These are phyloP conservation scores for Suhomyces canberraensis DNA, from an alignment of 805 yeast species.

Conservation along the genomic window DNA sequence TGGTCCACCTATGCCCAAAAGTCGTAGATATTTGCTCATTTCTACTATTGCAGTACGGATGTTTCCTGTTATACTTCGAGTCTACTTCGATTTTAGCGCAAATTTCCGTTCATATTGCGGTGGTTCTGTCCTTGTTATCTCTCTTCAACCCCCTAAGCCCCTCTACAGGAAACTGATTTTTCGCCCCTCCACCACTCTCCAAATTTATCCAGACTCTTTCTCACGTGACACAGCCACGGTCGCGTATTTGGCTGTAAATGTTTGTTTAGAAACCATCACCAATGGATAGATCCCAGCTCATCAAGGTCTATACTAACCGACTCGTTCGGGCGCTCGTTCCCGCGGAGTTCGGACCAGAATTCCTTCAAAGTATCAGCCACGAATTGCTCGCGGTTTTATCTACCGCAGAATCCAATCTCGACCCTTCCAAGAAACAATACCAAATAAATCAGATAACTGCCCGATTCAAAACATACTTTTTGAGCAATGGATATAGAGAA, in stretches of 20 bases:
- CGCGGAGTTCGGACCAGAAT: slow-evolving; percentile 33
- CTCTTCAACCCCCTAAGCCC: too few relatives aligned
- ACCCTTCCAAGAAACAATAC: slow-evolving; percentile 8
- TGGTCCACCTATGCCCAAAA: too few relatives aligned
- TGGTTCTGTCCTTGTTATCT: too few relatives aligned
- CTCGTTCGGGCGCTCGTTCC: slow-evolving; percentile 38
- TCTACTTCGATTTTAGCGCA: too few relatives aligned
- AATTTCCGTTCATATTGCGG: too few relatives aligned
- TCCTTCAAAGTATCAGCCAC: slow-evolving; percentile 26
- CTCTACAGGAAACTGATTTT: too few relatives aligned
- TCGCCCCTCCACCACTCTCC: too few relatives aligned
- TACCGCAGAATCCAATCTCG: background rate
- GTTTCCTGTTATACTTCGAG: too few relatives aligned
- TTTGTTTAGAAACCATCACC: slow-evolving; percentile 1
- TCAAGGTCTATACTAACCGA: slow-evolving; percentile 30
- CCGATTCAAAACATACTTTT: slow-evolving; percentile 21
- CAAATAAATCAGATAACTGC: slow-evolving; percentile 19
- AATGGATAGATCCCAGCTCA: slow-evolving; percentile 31
- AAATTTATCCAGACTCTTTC: too few relatives aligned
- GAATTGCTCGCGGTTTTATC: slow-evolving; percentile 19
- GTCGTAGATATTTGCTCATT: too few relatives aligned
- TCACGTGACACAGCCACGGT: too few relatives aligned
- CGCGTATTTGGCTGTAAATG: background rate
- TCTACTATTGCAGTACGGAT: too few relatives aligned
- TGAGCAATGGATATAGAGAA: slow-evolving; percentile 20